Conservation (phyloP, 495 filamentous ascomycete genomes). For the Talaromyces liani region DNA sequence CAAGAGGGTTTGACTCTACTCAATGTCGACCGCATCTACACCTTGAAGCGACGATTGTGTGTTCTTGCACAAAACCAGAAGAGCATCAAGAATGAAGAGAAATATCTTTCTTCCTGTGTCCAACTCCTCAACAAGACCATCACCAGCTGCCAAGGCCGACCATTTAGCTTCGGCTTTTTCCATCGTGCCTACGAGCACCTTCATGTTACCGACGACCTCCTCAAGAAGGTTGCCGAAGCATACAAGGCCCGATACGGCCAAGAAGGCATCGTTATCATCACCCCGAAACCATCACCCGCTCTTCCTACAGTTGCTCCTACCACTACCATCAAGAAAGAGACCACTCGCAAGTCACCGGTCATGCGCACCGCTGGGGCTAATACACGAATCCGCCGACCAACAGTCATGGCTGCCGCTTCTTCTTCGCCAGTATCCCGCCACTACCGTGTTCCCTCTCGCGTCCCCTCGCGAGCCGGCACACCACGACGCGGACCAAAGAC, state of each 20-base stretch:
- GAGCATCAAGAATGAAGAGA: slow-evolving; percentile 21
- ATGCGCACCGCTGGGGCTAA: slow-evolving; percentile 13
- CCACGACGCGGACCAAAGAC: slow-evolving; percentile 35
- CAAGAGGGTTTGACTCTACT: slow-evolving; percentile 62
- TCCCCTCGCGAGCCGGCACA: slow-evolving; percentile 5
- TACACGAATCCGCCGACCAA: slow-evolving; percentile 14
- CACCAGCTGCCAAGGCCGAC: slow-evolving; percentile 48
- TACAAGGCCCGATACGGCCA: slow-evolving; percentile 50
- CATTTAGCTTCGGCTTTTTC: slow-evolving; percentile 51
- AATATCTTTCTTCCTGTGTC: slow-evolving; percentile 40
- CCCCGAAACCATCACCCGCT: slow-evolving; percentile 5
- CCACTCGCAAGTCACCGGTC: slow-evolving; percentile 10
- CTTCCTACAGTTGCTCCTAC: neutral
- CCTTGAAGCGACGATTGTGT: slow-evolving; percentile 58
- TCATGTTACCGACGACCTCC: slow-evolving; percentile 42
- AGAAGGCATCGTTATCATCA: slow-evolving; percentile 36
- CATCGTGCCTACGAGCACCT: slow-evolving; percentile 57
- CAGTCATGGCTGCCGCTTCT: neutral
- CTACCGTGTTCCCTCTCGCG: slow-evolving; percentile 6
- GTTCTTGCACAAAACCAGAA: slow-evolving; percentile 30
- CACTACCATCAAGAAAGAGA: slow-evolving; percentile 2
- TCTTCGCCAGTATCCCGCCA: neutral
- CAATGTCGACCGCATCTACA: slow-evolving; percentile 65
- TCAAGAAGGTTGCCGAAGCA: slow-evolving; percentile 48
- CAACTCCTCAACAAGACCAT: slow-evolving; percentile 57